Evolutionary conservation across 768 basidiomycete genomes (phyloP), one percentile per base, ranked within the genome.

Genomic region (Rhodotorula graminis): DNA sequence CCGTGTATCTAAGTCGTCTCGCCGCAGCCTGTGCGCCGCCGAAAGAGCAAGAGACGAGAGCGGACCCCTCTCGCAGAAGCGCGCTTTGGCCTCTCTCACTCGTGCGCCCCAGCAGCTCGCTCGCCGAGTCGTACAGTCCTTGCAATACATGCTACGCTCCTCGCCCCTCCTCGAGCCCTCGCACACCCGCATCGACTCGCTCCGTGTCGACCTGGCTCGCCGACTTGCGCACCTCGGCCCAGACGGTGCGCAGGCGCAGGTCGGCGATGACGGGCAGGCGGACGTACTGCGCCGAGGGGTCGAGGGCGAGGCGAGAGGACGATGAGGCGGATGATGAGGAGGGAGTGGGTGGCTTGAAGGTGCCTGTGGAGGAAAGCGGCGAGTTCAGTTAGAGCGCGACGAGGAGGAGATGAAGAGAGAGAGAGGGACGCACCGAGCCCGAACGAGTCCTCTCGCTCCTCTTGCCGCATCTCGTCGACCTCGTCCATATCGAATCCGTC

Each of bases 141-240:
- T 37, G 37, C 9, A 21, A 27, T 27, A 52, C 50, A 14, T 25
- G 50, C 14, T 52, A 52, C 31, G 37, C 23, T 50, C 50, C 56
- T 12, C 67, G 59, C 16, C 67, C 60, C 50, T 67, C 58, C 21
- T 52, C 58, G 27, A 52, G 37, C 33, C 10, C 61, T 16, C 29
- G 6, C 10, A 62, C 29, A 2, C 29, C 53, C 21, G 27, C 44
- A 3, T 29, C 40, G 33, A 42, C 67, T 8, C 33, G 42, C 61
- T 19, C 27, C 7, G 18, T 31, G 56, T 27, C 44, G 16, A 25
- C 27, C 33, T 46, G 27, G 0, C 40, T 21, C 16, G 49, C 23
- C 52, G 40, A 61, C 50, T 31, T 15, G 2, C 62, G 62, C 55
- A 69, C 62, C n/a, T 42, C 59, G 2, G 25, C 10, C 59, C 59